A percentile compares a stretch with the other conserved stretches of the same genome.
These are phyloP conservation scores for Blastocystis sp. DNA, from an alignment of 352 stramenopile species.

Conservation along the genomic window DNA sequence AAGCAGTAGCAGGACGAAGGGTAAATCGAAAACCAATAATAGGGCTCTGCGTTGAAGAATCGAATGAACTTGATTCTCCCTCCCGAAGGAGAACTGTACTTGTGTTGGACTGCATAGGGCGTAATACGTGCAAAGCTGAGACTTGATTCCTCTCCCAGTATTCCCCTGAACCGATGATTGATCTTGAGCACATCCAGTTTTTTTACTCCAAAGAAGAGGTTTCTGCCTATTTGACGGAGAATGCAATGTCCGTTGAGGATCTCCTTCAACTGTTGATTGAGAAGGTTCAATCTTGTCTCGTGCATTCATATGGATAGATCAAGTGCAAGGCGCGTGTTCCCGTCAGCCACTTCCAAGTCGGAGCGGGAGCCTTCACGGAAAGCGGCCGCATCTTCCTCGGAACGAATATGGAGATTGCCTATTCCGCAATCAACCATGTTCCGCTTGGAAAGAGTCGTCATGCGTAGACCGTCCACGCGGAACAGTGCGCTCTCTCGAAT, in stretches of 20 bases:
- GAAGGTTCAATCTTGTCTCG: background rate
- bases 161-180: no score
- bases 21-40: no score
- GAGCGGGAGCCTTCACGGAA: conserved; percentile 41
- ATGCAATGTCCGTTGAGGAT: conserved; percentile 12
- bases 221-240: background rate
- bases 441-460: background rate
- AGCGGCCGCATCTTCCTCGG: conserved; percentile 65
- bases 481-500: conserved; percentile 68
- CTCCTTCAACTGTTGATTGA: conserved; percentile 52
- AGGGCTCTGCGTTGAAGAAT: no score
- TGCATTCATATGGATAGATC: no score
- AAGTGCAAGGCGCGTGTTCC: conserved; percentile 37
- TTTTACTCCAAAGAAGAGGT: conserved; percentile 51
- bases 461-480: conserved; percentile 56
- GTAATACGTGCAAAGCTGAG: no score
- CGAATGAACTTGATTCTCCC: no score
- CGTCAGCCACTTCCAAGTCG: conserved; percentile 60
- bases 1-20: no score
- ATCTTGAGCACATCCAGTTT: conserved; percentile 38
- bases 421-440: conserved; percentile 67
- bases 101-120: no score
- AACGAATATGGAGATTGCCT: conserved; percentile 68
- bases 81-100: no score
- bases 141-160: no score